phyloP scores from a whole-genome alignment of 2,329 filamentous ascomycete genomes.

The Epichloe hybrida region DNA sequence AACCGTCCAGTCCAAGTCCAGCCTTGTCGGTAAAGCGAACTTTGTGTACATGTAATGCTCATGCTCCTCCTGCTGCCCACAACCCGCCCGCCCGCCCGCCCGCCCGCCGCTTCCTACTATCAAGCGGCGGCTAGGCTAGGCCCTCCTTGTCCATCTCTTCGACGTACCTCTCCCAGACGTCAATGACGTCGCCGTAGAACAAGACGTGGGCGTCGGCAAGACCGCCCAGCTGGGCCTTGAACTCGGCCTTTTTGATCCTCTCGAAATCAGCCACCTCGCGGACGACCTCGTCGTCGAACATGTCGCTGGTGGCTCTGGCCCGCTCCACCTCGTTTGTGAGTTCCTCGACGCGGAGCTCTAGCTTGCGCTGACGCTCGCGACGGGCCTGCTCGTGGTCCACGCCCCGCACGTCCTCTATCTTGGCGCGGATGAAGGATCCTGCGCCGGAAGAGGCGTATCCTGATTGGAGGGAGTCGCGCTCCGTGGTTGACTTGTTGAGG shows the following conservation, averaged over 20 bases:
- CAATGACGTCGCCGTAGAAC: conserved; percentile 70
- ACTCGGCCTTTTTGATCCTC: conserved; percentile 87
- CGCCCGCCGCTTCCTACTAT: not conserved
- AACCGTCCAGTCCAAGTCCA: too few relatives aligned
- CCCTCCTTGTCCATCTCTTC: conserved; percentile 68
- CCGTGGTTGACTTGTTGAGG: conserved; percentile 75
- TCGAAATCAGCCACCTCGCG: conserved; percentile 91
- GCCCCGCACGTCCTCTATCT: conserved; percentile 91
- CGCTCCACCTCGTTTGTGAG: conserved; percentile 80
- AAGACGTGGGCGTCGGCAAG: conserved; percentile 74
- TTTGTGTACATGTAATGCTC: too few relatives aligned
- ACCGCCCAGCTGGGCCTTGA: conserved; percentile 72
- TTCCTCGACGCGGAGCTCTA: conserved; percentile 87
- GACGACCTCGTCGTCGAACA: conserved; percentile 93
- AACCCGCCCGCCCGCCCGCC: too few relatives aligned
- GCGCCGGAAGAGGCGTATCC: conserved; percentile 42
- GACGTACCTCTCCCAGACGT: conserved; percentile 85
- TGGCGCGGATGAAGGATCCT: conserved; percentile 80
- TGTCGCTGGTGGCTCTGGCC: conserved; percentile 74
- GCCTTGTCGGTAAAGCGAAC: too few relatives aligned
- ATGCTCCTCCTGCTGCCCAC: too few relatives aligned
- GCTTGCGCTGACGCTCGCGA: conserved; percentile 72
- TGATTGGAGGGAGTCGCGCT: conserved; percentile 64
- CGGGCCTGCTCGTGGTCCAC: conserved; percentile 91
- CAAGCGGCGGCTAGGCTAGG: conserved; percentile 12